Base-by-base conservation (phyloP, 768 basidiomycete species). In the Crassisporium funariophilum region DNA sequence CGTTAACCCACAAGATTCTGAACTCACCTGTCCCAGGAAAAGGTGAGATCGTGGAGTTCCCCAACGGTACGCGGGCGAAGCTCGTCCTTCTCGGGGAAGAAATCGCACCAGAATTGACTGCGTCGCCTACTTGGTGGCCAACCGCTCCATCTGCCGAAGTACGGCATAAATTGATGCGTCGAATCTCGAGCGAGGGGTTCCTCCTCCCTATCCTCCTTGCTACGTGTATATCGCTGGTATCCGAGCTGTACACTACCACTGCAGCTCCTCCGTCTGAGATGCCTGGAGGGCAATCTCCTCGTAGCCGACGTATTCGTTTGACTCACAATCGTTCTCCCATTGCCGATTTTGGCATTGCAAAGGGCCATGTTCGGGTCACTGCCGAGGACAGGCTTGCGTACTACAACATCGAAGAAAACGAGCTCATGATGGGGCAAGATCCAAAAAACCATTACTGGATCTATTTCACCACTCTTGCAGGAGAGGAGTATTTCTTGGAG, bases 361-460 rank as follows among this genome's bases (percentile, higher is more conserved):
- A 59, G 36, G 75, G 75, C 6, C 50, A 58, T 8, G 66, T 56
- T 12, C 42, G 57, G 1, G 74, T 76, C 8, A 67, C 53, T 19
- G 25, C 35, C 4, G 60, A 70, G 38, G 71, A 76, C 54, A 60
- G 56, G 35, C 56, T 77, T 11, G 65, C 65, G 4, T 76, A 72
- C 56, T 58, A 57, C 37, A 50, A 64, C 48, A 35, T 56, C 15
- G 33, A 57, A 7, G 56, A 61, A 2, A 40, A 55, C 5, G 55
- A 46, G 1, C 61, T 69, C 22, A 36, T 47, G 17, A 58, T 59
- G 35, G 68, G 72, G 3, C 75, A 76, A 39, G 68, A 75, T 50
- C 72, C 75, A 1, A 48, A 70, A 20, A 70, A 76, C 15, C 76
- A 77, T 48, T 76, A 76, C 50, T 77, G 76, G 75, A 61, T 77